These are phyloP conservation scores for Aspergillus bertholletiae DNA, from an alignment of 495 filamentous ascomycete genomes.

Conservation along the genomic window DNA sequence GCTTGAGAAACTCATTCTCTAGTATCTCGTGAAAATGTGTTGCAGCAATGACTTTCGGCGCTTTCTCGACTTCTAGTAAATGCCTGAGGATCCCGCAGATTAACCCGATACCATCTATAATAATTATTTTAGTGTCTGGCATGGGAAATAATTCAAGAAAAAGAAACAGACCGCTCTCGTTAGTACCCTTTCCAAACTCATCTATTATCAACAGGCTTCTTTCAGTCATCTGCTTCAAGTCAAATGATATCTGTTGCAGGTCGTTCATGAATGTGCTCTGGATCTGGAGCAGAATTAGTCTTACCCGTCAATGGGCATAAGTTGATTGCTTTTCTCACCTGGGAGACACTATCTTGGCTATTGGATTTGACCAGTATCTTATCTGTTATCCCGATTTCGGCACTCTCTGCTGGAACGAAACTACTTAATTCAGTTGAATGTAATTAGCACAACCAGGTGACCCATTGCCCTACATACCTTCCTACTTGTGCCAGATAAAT, in stretches of 20 bases:
- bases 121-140: background rate
- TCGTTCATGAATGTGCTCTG: conserved; percentile 96
- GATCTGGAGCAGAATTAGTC: conserved; percentile 33
- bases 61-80: conserved; percentile 56
- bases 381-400: conserved; percentile 84
- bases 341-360: conserved; percentile 82
- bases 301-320: background rate
- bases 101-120: conserved; percentile 77
- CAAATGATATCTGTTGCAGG: conserved; percentile 80
- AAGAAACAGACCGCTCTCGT: conserved; percentile 48
- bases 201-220: conserved; percentile 83
- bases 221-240: conserved; percentile 71
- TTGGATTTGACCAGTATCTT: conserved; percentile 87
- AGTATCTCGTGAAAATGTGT: conserved; percentile 98
- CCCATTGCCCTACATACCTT: conserved; percentile 34
- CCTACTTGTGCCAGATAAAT: conserved; percentile 93
- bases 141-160: conserved; percentile 5
- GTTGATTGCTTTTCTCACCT: conserved; percentile 29
- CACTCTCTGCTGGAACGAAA: conserved; percentile 79
- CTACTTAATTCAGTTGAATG: conserved; percentile 29
- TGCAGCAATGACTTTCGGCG: conserved; percentile 79
- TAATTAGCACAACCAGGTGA: background rate
- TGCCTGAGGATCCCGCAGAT: conserved; percentile 77
- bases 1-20: conserved; percentile 62
- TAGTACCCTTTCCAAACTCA: conserved; percentile 96